phyloP scores from a whole-genome alignment of 331 rosid species.

The Telfairia occidentalis region DNA sequence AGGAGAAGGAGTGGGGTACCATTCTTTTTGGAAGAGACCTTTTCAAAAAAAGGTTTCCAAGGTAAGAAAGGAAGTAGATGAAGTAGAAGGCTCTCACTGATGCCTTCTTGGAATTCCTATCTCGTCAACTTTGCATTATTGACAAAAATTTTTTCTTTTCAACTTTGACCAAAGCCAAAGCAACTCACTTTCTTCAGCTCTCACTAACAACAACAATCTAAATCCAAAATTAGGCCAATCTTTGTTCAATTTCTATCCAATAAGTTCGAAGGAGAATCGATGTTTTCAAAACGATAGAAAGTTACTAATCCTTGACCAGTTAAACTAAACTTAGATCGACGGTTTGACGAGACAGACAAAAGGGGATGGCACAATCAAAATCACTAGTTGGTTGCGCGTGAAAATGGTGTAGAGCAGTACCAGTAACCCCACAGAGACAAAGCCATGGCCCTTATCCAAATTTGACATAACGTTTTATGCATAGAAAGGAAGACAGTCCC shows the following conservation, averaged over 20 bases:
- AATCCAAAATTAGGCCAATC: background rate
- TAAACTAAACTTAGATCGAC: too few relatives aligned
- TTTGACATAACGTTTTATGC: constrained; percentile 2
- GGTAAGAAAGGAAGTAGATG: constrained; percentile 6
- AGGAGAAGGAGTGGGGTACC: constrained; percentile 24
- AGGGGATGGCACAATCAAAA: background rate
- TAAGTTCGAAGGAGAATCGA: background rate
- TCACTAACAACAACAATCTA: background rate
- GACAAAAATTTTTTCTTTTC: background rate
- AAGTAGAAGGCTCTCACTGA: constrained; percentile 1
- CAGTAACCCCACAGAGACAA: constrained; percentile 4
- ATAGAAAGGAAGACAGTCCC: background rate
- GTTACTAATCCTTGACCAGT: too few relatives aligned
- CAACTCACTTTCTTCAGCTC: background rate
- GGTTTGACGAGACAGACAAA: background rate
- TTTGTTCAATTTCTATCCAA: too few relatives aligned
- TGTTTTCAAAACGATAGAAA: background rate
- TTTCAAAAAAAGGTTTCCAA: constrained; percentile 19
- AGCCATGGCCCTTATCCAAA: constrained; percentile 2
- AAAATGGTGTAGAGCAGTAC: constrained; percentile 1
- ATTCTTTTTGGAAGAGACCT: constrained; percentile 21
- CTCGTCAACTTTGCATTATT: background rate
- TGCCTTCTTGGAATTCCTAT: background rate
- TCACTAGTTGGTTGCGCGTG: background rate
- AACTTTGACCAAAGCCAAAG: constrained; percentile 1